Evolutionary conservation across 1,139 yeast genomes (phyloP).

Genomic region (Pichia kudriavzevii): DNA sequence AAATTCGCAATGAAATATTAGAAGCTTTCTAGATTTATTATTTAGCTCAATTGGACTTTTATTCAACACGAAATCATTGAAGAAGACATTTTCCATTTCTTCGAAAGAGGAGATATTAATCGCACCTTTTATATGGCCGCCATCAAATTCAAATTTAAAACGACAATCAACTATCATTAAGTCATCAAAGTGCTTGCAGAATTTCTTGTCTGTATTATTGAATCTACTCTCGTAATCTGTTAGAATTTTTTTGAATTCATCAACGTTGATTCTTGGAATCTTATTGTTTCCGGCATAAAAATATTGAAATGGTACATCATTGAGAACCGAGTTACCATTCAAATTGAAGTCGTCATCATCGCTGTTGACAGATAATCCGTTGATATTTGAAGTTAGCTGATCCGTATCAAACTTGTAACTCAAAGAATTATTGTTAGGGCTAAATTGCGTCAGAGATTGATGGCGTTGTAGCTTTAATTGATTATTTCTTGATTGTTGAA

Average conservation of each 20-base stretch:
- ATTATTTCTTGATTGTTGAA: constrained; percentile 13
- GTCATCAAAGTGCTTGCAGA: constrained; percentile 49
- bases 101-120: constrained; percentile 67
- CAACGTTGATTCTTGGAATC: constrained; percentile 59
- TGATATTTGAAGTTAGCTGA: constrained; percentile 23
- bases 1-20: constrained; percentile 91
- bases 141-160: constrained; percentile 82
- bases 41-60: constrained; percentile 20
- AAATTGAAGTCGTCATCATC: constrained; percentile 8
- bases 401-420: constrained; percentile 16
- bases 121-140: constrained; percentile 88
- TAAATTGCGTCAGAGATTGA: constrained; percentile 11
- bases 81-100: constrained; percentile 50
- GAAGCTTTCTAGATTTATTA: constrained; percentile 33
- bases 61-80: constrained; percentile 18
- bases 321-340: constrained; percentile 12
- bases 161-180: constrained; percentile 75
- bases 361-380: constrained; percentile 17
- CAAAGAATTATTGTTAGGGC: neutral
- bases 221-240: constrained; percentile 18
- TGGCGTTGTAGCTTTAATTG: constrained; percentile 19
- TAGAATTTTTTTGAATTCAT: constrained; percentile 56
- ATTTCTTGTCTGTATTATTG: constrained; percentile 16
- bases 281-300: constrained; percentile 4
- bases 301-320: constrained; percentile 9